phyloP scores from a whole-genome alignment of 352 stramenopile genomes.

The Pythium aquatile region DNA sequence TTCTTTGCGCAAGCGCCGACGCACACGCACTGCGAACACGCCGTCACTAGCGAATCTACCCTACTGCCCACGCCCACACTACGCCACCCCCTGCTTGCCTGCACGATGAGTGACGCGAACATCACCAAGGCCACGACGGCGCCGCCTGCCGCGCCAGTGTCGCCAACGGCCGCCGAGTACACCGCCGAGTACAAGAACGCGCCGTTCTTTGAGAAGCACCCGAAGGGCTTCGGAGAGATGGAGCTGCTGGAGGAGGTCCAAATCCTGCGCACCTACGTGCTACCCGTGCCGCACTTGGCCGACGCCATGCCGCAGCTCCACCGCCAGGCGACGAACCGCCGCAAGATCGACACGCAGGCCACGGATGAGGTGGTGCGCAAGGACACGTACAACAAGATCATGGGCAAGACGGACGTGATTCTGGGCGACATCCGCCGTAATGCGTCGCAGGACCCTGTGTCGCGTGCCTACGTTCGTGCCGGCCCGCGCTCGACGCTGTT shows the following conservation, averaged over 20 bases:
- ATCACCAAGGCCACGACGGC: background rate
- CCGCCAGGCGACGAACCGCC: conserved; percentile 54
- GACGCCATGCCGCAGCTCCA: conserved; percentile 64
- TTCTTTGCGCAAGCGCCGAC: conserved; percentile 28
- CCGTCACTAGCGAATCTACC: conserved; percentile 5
- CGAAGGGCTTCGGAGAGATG: conserved; percentile 82
- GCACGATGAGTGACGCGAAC: conserved; percentile 21
- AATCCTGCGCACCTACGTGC: conserved; percentile 64
- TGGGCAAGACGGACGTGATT: conserved; percentile 79
- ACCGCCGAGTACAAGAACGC: conserved; percentile 51
- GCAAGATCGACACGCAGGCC: conserved; percentile 77
- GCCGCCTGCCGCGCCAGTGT: background rate
- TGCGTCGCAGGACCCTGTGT: conserved; percentile 55
- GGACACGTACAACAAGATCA: conserved; percentile 88
- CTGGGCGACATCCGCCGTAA: conserved; percentile 82
- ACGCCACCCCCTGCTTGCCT: background rate
- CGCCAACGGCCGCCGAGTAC: conserved; percentile 37
- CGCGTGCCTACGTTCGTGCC: conserved; percentile 76
- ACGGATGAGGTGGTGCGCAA: conserved; percentile 59
- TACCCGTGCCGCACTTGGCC: conserved; percentile 73
- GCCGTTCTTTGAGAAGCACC: conserved; percentile 77
- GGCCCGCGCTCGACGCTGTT: conserved; percentile 67
- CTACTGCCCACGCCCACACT: background rate
- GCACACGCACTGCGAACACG: conserved; percentile 1
- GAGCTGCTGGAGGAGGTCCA: conserved; percentile 61